A percentile compares a stretch with the other conserved stretches of the same genome.
Conservation (phyloP, 139 green algal genomes). For the Picochlorum sp. region DNA sequence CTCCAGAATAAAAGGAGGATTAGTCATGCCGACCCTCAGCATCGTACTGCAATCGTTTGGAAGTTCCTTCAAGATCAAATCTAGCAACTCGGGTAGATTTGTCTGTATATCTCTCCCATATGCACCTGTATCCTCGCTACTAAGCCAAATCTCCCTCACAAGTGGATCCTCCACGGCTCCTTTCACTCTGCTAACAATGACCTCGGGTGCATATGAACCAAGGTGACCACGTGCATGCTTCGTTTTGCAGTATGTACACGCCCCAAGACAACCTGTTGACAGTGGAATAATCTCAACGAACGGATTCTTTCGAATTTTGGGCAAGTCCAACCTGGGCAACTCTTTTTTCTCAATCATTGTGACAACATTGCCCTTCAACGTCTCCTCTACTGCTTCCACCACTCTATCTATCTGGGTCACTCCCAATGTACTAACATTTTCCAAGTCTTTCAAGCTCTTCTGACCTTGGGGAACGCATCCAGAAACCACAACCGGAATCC, state of each 20-base stretch:
- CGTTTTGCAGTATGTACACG: constrained; percentile 97
- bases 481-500: constrained; percentile 68
- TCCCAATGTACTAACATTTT: constrained; percentile 71
- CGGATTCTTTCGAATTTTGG: constrained; percentile 76
- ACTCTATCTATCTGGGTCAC: constrained; percentile 66
- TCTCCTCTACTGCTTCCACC: constrained; percentile 87
- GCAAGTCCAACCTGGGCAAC: constrained; percentile 78
- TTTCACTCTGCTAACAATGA: constrained; percentile 38
- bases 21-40: constrained; percentile 89
- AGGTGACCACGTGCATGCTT: constrained; percentile 84
- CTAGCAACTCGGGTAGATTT: constrained; percentile 56
- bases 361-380: constrained; percentile 73
- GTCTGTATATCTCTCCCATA: constrained; percentile 79
- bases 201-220: constrained; percentile 51
- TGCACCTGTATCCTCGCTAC: constrained; percentile 81
- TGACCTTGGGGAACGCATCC: constrained; percentile 88
- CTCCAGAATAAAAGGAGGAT: constrained; percentile 89
- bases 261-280: constrained; percentile 67
- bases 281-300: constrained; percentile 88
- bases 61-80: constrained; percentile 47
- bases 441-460: constrained; percentile 46
- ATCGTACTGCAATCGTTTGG: constrained; percentile 55
- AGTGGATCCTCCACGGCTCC: constrained; percentile 51
- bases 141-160: constrained; percentile 85
- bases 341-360: constrained; percentile 66